Conservation (phyloP, 2,329 filamentous ascomycete genomes). For the Amylocarpus encephaloides region DNA sequence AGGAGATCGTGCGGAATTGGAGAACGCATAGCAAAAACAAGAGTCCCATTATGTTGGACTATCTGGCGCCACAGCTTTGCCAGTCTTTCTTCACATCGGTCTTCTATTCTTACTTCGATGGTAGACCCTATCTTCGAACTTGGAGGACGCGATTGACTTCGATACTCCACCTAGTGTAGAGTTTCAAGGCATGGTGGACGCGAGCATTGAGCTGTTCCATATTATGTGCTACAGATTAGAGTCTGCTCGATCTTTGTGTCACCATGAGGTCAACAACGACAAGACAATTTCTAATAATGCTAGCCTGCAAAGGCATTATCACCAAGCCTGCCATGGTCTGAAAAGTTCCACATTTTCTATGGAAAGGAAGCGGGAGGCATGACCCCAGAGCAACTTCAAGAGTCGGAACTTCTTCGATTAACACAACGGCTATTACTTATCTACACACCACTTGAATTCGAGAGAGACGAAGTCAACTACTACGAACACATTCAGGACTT, state of each 20-base stretch:
- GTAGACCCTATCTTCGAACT: not conserved
- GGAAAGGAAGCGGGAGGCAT: not conserved
- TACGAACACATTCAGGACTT: not conserved
- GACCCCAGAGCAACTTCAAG: not conserved
- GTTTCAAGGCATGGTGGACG: not conserved
- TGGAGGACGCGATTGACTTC: not conserved
- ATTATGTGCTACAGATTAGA: not conserved
- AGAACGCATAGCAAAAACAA: not conserved
- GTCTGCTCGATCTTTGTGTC: not conserved
- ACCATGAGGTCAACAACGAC: not conserved
- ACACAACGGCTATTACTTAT: not conserved
- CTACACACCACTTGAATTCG: not conserved
- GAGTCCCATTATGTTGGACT: not conserved
- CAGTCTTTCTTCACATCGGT: not conserved
- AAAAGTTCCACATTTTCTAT: not conserved
- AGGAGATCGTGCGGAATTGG: not conserved
- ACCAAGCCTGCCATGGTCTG: not conserved
- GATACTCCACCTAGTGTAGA: not conserved
- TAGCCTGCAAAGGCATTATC: not conserved
- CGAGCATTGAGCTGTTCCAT: slow-evolving; percentile 1
- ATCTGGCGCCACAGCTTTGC: not conserved
- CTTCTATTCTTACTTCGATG: not conserved
- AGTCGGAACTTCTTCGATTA: not conserved
- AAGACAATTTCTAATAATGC: not conserved
- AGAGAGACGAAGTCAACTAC: not conserved